phyloP scores from a whole-genome alignment of 2,329 filamentous ascomycete genomes.

The Alternaria triticimaculans region DNA sequence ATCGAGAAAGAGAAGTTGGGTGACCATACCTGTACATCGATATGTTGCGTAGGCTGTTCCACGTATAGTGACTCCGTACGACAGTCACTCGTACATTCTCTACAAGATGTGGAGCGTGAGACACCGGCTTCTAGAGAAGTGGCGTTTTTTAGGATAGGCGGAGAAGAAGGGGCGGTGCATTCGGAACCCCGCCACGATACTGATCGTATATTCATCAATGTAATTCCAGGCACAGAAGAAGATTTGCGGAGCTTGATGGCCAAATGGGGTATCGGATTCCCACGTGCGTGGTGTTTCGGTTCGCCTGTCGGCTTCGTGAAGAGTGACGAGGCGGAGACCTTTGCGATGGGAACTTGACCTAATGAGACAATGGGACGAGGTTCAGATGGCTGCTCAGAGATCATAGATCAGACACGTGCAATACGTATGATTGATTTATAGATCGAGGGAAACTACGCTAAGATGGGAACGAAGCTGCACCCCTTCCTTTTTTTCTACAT shows the following conservation, averaged over 20 bases:
- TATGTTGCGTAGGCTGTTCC: conserved; percentile 47
- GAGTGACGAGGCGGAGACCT: conserved; percentile 9
- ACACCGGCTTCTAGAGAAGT: conserved; percentile 40
- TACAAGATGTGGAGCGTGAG: conserved; percentile 19
- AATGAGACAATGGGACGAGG: not conserved
- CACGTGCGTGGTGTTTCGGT: conserved; percentile 34
- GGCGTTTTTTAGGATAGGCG: conserved; percentile 54
- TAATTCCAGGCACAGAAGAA: conserved; percentile 44
- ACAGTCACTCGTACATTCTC: conserved; percentile 36
- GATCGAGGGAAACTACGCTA: not conserved
- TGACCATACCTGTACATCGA: not conserved
- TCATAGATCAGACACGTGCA: not conserved
- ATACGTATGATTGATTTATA: not conserved
- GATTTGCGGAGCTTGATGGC: conserved; percentile 40
- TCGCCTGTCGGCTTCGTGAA: conserved; percentile 19
- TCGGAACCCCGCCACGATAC: conserved; percentile 42
- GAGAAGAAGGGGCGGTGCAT: conserved; percentile 52
- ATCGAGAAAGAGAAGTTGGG: not conserved
- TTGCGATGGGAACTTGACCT: not conserved
- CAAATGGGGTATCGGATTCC: conserved; percentile 42
- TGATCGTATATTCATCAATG: conserved; percentile 48
- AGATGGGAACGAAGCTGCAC: not conserved
- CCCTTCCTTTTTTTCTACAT: not conserved
- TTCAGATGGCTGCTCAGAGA: not conserved
- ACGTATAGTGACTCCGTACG: conserved; percentile 52